Base-by-base conservation (phyloP, 371 early-diverging fungal species). In the Zychaea mexicana region DNA sequence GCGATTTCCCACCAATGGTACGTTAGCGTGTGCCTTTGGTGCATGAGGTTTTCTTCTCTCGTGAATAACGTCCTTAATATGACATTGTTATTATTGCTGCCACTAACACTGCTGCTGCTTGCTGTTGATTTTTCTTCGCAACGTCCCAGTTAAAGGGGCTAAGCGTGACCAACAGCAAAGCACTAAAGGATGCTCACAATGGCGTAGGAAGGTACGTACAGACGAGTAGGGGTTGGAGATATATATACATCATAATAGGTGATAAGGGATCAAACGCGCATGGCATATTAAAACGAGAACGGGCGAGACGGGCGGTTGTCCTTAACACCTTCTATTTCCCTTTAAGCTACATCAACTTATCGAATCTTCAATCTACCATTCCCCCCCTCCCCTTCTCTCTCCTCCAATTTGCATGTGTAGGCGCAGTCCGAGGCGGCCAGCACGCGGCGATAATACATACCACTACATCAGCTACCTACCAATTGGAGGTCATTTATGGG, bases 381-480 rank as follows among this genome's bases (percentile, higher is more conserved):
- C 42, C n/a, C 42, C 5, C 7, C 42, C 42, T n/a, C 42, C 6
- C 42, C 49, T 49, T 24, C 49, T 3, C 1, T 46, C 46, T 49
- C 49, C 49, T 24, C 49, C 49, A 24, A 49, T 45, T 45, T 45
- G 17, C 45, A 45, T 49, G 49, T 49, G n/a, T 42, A 58, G 59
- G 30, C 59, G 59, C 26, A 33, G 58, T 46, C 58, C 53, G 58
- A 19, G 67, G 22, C 60, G 36, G 32, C 21, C 28, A 15, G 55
- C 3, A 26, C 59, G 30, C 45, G 45, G 59, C 45, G 59, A 58
- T 30, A 61, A 66, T n/a, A 65, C 66, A 12, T 79, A 72, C 53
- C 82, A 82, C 52, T 82, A 72, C 58, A 68, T 78, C 10, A 75
- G 69, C 57, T 81, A 73, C 60, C 64, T 83, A 4, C 71, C 71